Base-by-base conservation (phyloP, 2,329 filamentous ascomycete genomes). In the Verticillium alfalfae region DNA sequence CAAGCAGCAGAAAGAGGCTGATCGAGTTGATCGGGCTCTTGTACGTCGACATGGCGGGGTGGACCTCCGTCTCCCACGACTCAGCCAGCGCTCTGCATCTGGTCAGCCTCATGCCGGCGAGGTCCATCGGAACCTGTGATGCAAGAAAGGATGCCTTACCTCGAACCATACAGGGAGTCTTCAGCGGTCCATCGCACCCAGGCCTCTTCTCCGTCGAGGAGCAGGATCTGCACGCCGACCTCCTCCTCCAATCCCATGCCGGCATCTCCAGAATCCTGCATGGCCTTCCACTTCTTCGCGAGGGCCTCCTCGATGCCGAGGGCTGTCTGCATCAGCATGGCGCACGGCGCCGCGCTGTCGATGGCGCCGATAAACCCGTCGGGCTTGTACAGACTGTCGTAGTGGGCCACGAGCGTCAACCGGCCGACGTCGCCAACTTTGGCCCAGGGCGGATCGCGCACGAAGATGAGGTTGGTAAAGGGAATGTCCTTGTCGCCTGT, bases 151-250 rank as follows among this genome's bases (percentile, higher is more conserved):
- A 22, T 57, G 6, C 7, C 7, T 49, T 79, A 90, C 88, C 92
- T 86, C 18, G 94, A 86, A 2, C 95, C 95, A 69, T 99, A 99
- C 5, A 97, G 77, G 5, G 91, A 96, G 74, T 99, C 95, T 0
- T 81, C 84, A 39, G 85, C 84, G 0, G 87, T 90, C 95, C 95
- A 99, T 1, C 75, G 75, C 26, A 85, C 78, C 75, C 96, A 99
- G 0, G 95, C 93, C 75, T 99, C 95, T 76, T 99, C 95, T 5
- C 95, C 95, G 70, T 99, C 95, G 8, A 99, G 77, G 61, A 99
- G 83, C 34, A 99, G 67, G 34, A 99, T 90, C 78, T 98, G 95
- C 38, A 99, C 83, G 1, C 94, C 94, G 70, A 87, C 88, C 66
- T 91, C 87, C 67, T 89, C 90, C 52, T 93, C 91, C 26, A 95